Evolutionary conservation across 441 rosid species (phyloP), one percentile per base, ranked within the genome.

Genomic region (Dalechampia spathulata): DNA sequence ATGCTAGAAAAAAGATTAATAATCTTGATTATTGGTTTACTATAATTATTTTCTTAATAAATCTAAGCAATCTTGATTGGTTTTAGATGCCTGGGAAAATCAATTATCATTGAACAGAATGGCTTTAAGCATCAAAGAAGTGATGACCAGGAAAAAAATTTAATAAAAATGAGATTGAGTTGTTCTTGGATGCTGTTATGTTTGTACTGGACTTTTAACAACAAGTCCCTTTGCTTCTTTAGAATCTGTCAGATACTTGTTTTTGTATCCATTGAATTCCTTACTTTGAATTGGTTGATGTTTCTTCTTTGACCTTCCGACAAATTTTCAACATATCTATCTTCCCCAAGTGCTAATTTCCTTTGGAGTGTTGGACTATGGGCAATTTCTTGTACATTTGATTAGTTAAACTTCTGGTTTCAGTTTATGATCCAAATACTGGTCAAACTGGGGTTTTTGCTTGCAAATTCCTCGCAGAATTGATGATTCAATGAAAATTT

Each of bases 181-280:
- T 67, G 61, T 67, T 71, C 47, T 61, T 50, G 40, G 69, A 34
- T 66, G n/a, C n/a, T 78, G 62, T 55, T 16, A 70, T 28, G n/a
- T n/a, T n/a, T n/a, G n/a, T n/a, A n/a, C n/a, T 70, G 65, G 58
- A 72, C 66, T 53, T 7, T 52, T 65, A 64, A 49, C 43, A 30
- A 48, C 45, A 15, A 14, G 32, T 56, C n/a, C n/a, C n/a, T n/a
- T n/a, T n/a, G n/a, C n/a, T n/a, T n/a, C n/a, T n/a, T n/a, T n/a
- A n/a, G n/a, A n/a, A n/a, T n/a, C n/a, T n/a, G 37, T 66, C 25
- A 37, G 22, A 52, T 52, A 22, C 51, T 60, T 68, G 52, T 52
- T 73, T 68, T 66, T 39, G n/a, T 52, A 30, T 34, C 39, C n/a
- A n/a, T n/a, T n/a, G n/a, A n/a, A n/a, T n/a, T n/a, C n/a, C n/a